Base-by-base conservation (phyloP, 169 alveolate genomes). In the Eimeria zaria region DNA sequence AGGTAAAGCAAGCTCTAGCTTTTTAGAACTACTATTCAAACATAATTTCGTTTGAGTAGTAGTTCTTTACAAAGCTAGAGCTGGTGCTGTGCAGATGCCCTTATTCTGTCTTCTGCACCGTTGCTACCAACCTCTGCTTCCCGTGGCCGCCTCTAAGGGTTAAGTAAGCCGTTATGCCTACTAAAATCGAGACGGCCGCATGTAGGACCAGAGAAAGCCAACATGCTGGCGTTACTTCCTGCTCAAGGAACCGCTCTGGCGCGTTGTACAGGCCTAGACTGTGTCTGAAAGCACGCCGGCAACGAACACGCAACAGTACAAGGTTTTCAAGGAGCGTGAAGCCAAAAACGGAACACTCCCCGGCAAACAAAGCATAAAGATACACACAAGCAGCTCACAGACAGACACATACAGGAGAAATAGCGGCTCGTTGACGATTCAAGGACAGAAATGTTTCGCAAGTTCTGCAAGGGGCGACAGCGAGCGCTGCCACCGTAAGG, bases 171-270 rank as follows among this genome's bases (percentile, higher is more conserved):
- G 92, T 24, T 20, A 84, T 53, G 41, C 92, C 92, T 16, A 53
- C 92, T 30, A 46, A 53, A 16, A 41, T 53, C 33, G 78, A 46
- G 78, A 60, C 62, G 22, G 80, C 74, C 44, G 78, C 80, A 41
- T 60, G 78, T 36, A 84, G 58, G 44, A 60, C 80, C 80, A 84
- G 39, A 58, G 92, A 53, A 39, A 84, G 74, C 92, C 92, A 84
- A n/a, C 92, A 84, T 3, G 67, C 60, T 36, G 80, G 60, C 18
- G 92, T 58, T 58, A 84, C 24, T 36, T 84, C 92, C 30, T 84
- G 80, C 55, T 36, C 74, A 53, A 84, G 92, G 12, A 84, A 84
- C 44, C 67, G 27, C 58, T 53, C 39, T 2, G 92, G 80, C 39
- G 80, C 20, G 24, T 53, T 39, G 69, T 36, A 53, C 80, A 84